Evolutionary conservation across 345 rosid genomes (phyloP).

Genomic region (Eucalyptus leucophloia): DNA sequence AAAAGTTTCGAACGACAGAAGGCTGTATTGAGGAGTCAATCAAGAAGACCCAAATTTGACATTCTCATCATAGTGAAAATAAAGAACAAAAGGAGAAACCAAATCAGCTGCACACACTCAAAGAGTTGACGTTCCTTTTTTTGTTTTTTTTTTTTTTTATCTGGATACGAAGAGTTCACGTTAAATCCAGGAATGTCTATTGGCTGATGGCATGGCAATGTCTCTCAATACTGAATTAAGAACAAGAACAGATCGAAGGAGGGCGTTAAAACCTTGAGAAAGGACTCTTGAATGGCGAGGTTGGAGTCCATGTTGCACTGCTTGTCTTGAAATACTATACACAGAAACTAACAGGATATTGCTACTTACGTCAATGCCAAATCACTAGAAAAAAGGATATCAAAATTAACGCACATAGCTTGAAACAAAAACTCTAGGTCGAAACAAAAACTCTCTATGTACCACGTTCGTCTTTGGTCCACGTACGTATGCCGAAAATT

Average conservation of each 20-base stretch:
- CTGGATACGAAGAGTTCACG: neutral
- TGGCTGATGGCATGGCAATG: neutral
- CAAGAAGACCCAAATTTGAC: neutral
- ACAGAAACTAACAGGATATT: accelerated
- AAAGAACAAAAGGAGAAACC: neutral
- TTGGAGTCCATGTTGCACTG: neutral
- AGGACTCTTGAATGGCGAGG: neutral
- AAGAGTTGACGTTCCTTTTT: neutral
- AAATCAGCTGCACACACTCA: neutral
- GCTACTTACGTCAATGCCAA: too few relatives aligned
- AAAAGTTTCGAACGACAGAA: neutral
- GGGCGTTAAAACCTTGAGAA: neutral
- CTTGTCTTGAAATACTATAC: neutral
- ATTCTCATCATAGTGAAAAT: neutral
- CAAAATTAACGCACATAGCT: too few relatives aligned
- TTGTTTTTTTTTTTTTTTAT: neutral
- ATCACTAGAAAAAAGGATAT: too few relatives aligned
- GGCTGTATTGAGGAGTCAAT: neutral
- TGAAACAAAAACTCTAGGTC: too few relatives aligned
- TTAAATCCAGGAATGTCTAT: neutral
- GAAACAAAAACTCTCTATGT: too few relatives aligned
- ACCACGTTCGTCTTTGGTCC: too few relatives aligned
- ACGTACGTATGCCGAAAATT: too few relatives aligned
- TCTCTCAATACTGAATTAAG: neutral
- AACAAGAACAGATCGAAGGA: neutral